Base-by-base conservation (phyloP, 2,329 filamentous ascomycete genomes). In the Colletotrichum tamarilloi region DNA sequence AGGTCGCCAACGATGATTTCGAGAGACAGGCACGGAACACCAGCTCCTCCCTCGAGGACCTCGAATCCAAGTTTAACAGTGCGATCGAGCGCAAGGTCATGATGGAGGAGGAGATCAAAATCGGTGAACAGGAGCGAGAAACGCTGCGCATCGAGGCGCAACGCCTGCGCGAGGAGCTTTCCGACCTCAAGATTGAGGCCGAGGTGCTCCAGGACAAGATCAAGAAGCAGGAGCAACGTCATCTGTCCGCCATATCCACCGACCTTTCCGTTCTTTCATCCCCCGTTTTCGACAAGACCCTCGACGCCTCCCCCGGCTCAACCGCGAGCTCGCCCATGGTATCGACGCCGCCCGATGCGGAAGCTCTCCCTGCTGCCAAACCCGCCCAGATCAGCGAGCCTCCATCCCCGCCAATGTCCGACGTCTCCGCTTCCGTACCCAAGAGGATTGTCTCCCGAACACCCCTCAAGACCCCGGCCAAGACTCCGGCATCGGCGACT, bases 1-100 rank as follows among this genome's bases (percentile, higher is more conserved):
- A 99, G 84, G 97, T 99, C 68, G 95, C 94, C 81, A 99, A 98
- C 85, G 97, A 99, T 87, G 97, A 99, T 83, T 98, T 96, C 81
- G 97, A 99, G 86, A 92, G 95, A 76, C 96, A 98, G 85, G 96
- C 97, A 77, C 92, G 97, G 78, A 97, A 98, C 83, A 98, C 96
- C 32, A 95, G 95, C 46, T 98, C 95, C 57, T 98, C 96, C 63
- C 90, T 98, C 75, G 97, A 99, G 84, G 97, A 99, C 80, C 88
- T 99, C 82, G 97, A 99, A 84, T 96, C 94, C 75, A 99, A 98
- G 84, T 98, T 97, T 84, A 98, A 98, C 81, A 91, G 97, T 69
- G 91, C 95, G 5, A 97, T 99, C 77, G 97, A 99, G 85, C 89
- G 96, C 67, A 92, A 90, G 11, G 97, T 99, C 30, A 91, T 99